Evolutionary conservation across 306 rosid species (phyloP), one percentile per base, ranked within the genome.

Genomic region (Dalbergia oliveri): DNA sequence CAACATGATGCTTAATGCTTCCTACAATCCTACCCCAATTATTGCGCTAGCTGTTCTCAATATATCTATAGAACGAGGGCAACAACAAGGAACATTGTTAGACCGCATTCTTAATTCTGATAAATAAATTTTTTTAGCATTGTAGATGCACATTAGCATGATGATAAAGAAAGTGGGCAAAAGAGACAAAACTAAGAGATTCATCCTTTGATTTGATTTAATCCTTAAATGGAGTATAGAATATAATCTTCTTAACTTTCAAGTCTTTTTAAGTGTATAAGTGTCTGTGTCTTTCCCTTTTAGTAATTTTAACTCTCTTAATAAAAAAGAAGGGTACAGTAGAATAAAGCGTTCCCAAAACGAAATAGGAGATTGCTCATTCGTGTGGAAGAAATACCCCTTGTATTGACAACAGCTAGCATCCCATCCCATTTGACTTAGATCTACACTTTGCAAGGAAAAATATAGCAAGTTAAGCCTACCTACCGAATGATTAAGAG

Each of bases 241-340:
- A 79, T 69, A 65, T 80, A 59, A 76, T 85, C 80, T 58, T 5
- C 58, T 56, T 35, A 47, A 61, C 82, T 84, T 85, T 81, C 43
- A 71, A 72, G 76, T 50, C 85, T 58, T 85, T 84, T 76, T 76
- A 85, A 77, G 82, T 16, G 49, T 80, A 85, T 85, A 39, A n/a
- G 43, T 49, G 14, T 65, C 51, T 64, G 23, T 21, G 23, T 21
- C 23, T 60, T 70, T 80, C 47, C 56, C 51, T 47, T 75, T 47
- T 31, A 49, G 57, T 59, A 58, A 73, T 41, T 73, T 33, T 21
- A 73, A 45, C 69, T 57, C 72, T 49, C 69, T 51, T 63, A 53
- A 75, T 26, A 0, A 26, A 61, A 58, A 9, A 23, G 43, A 57
- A 37, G 70, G 54, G 37, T 62, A 58, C 44, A 68, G 31, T 69